Evolutionary conservation across 2,329 filamentous ascomycete genomes (phyloP), one percentile per base, ranked within the genome.

Genomic region (Claviceps pazoutovae): DNA sequence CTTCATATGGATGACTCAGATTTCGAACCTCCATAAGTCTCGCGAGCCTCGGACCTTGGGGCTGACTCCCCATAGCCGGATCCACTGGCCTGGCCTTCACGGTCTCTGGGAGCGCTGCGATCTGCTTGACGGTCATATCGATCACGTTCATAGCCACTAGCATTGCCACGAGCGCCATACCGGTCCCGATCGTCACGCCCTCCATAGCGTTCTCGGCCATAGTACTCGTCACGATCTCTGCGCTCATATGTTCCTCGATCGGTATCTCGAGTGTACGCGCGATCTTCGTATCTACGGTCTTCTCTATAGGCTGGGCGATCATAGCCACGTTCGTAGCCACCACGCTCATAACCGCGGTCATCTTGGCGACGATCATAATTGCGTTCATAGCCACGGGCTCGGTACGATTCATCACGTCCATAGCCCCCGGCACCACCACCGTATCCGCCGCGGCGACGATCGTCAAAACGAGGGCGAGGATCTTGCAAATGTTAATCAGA

Each of bases 401-500:
- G 75, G 67, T 80, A 80, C 48, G 74, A 71, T 55, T 81, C 78
- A 54, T 81, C 77, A 50, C 74, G 74, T 49, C 75, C 69, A 51
- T 71, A 69, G n/a, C 53, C 50, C 2, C 53, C 67, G 44, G 68
- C 65, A 42, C 69, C 65, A 43, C 69, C 68, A 23, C 79, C 74
- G 56, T 77, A 77, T 53, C 80, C 78, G 56, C 82, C 78, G 57
- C 82, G 75, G 57, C 80, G 78, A 62, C 82, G 78, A 54, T 84
- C 80, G 56, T 84, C 82, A 62, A 67, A 79, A 60, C 71, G 67
- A 51, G 63, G 66, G 52, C 69, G 67, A 19, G 66, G 66, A 51
- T 72, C 69, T 70, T 14, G 14, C 16, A 21, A 13, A n/a, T 9
- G 19, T 52, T 21, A 48, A 9, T 14, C 16, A n/a, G 4, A 34